Percentiles rank a stretch among this genome's conserved stretches.
phyloP scores from a whole-genome alignment of 345 rosid species.

The Ceriops decandra region DNA sequence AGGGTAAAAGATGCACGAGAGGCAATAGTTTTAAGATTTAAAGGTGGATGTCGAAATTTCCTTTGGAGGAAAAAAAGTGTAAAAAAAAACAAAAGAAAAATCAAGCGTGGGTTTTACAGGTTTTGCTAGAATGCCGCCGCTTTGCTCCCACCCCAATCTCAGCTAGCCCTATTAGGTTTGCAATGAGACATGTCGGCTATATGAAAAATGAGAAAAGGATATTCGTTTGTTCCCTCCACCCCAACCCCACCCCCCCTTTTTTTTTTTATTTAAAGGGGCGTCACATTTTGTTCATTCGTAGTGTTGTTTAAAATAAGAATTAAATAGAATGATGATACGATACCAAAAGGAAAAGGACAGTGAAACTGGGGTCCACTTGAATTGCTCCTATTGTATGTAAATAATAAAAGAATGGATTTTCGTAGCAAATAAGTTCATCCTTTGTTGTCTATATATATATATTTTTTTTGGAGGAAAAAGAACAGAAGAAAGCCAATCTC shows the following conservation, averaged over 20 bases:
- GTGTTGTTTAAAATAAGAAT: not conserved
- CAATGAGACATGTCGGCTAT: conserved; percentile 20
- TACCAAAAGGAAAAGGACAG: not conserved
- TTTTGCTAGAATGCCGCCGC: not conserved
- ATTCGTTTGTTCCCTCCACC: conserved; percentile 1
- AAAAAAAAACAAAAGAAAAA: no score
- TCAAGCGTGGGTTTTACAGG: no score
- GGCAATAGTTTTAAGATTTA: no score
- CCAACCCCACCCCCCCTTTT: no score
- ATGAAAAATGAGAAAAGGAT: conserved; percentile 2
- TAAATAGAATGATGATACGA: not conserved
- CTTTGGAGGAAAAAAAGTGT: not conserved
- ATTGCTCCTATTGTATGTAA: not conserved
- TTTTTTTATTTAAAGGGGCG: not conserved
- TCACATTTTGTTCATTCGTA: not conserved
- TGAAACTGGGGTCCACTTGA: not conserved
- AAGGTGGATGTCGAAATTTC: not conserved
- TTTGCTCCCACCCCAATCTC: not conserved
- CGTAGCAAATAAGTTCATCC: not conserved
- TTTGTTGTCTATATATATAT: not conserved
- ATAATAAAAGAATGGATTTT: no score
- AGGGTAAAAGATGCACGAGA: not conserved
- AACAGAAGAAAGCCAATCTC: no score
- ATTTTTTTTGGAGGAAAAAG: no score
- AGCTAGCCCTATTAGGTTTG: not conserved